Conservation (phyloP, 352 stramenopile species). For the Phytopythium delawarense region DNA sequence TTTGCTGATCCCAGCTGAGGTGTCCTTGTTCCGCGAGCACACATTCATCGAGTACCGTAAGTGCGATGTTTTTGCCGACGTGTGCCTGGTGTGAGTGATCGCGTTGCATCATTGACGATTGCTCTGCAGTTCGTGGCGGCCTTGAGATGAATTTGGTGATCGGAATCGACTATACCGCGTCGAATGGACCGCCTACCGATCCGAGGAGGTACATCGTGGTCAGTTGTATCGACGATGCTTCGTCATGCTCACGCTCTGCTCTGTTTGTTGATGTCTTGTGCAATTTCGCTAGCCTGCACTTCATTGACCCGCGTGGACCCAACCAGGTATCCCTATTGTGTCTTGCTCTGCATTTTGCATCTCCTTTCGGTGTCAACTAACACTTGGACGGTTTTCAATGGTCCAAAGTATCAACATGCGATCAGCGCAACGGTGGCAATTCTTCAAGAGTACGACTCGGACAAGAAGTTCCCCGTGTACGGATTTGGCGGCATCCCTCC, state of each 20-base stretch:
- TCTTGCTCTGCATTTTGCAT: not conserved
- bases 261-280: not conserved
- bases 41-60: conserved; percentile 60
- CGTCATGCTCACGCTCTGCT: not conserved
- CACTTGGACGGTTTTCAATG: not conserved
- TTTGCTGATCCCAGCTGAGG: conserved; percentile 33
- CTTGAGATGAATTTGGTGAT: conserved; percentile 86
- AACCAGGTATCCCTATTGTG: conserved; percentile 31
- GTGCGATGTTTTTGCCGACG: conserved; percentile 10
- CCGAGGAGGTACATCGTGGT: conserved; percentile 24
- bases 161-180: conserved; percentile 75
- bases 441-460: conserved; percentile 65
- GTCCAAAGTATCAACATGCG: conserved; percentile 62
- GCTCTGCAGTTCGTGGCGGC: conserved; percentile 50
- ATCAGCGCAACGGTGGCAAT: conserved; percentile 60
- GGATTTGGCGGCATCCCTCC: conserved; percentile 82
- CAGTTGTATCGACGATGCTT: not conserved
- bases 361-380: not conserved
- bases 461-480: conserved; percentile 74
- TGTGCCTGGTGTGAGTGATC: not conserved
- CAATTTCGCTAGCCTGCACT: conserved; percentile 46
- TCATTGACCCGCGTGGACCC: conserved; percentile 50
- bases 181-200: conserved; percentile 49
- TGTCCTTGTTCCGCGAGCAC: conserved; percentile 38
- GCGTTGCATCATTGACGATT: not conserved